Evolutionary conservation across 2,329 filamentous ascomycete genomes (phyloP).

Genomic region (Claviceps fusiformis): DNA sequence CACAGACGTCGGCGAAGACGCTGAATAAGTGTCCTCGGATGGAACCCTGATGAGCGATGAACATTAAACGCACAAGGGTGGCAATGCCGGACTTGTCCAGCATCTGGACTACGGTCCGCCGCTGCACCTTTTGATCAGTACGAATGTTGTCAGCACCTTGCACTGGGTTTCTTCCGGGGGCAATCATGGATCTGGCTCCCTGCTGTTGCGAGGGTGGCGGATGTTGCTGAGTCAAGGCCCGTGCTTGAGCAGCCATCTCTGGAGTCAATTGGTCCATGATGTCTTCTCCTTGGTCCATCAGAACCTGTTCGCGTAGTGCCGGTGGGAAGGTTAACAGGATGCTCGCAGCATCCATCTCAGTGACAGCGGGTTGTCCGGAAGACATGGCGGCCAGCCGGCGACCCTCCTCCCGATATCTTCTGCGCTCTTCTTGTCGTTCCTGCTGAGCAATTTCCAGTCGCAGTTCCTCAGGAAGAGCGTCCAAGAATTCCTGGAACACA

Average conservation of each 20-base stretch:
- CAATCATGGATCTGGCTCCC: constrained; percentile 17
- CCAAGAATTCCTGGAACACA: constrained; percentile 85
- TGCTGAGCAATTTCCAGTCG: constrained; percentile 83
- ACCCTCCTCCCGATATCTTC: constrained; percentile 70
- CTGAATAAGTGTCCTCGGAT: constrained; percentile 73
- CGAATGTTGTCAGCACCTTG: constrained; percentile 22
- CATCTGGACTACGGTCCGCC: constrained; percentile 84
- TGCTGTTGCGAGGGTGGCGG: constrained; percentile 14
- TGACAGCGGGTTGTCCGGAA: constrained; percentile 35
- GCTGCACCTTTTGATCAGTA: constrained; percentile 50
- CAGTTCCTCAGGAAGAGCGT: constrained; percentile 81
- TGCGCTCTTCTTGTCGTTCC: constrained; percentile 77
- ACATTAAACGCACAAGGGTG: constrained; percentile 96
- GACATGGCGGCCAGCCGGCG: constrained; percentile 50
- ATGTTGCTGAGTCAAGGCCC: constrained; percentile 44
- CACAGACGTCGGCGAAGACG: constrained; percentile 81
- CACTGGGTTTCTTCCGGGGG: constrained; percentile 10
- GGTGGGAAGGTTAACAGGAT: constrained; percentile 86
- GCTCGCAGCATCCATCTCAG: constrained; percentile 82
- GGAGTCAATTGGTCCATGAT: constrained; percentile 72
- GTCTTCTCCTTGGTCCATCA: constrained; percentile 85
- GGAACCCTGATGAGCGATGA: constrained; percentile 82
- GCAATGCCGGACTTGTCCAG: constrained; percentile 91
- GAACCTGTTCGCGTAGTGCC: constrained; percentile 67
- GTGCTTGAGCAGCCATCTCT: constrained; percentile 75